Conservation (phyloP, 2,329 filamentous ascomycete genomes). For the Ophiostoma australiae region DNA sequence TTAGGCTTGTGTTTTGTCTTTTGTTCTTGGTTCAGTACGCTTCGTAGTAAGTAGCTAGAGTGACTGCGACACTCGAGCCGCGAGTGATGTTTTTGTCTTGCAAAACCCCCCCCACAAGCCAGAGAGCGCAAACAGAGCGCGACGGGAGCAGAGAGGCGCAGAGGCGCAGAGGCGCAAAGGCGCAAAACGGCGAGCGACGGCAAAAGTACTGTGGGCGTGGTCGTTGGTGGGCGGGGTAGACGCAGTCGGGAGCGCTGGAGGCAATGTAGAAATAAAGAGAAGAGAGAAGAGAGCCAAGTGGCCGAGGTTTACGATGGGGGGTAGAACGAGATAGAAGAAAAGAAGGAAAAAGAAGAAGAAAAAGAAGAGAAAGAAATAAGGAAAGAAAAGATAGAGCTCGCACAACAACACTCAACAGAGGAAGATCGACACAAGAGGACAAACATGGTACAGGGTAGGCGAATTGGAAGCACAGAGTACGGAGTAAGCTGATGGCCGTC, state of each 20-base stretch:
- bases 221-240: neutral
- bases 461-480: neutral
- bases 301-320: neutral
- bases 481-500: neutral
- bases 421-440: neutral
- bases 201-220: conserved; percentile 10
- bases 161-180: too few species aligned
- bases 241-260: neutral
- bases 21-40: too few species aligned
- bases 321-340: neutral
- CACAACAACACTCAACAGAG: neutral
- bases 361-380: neutral
- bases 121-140: too few species aligned
- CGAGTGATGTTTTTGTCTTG: neutral
- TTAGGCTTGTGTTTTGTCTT: too few species aligned
- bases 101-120: neutral
- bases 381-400: neutral
- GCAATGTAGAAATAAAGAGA: neutral
- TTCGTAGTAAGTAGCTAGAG: too few species aligned
- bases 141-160: too few species aligned
- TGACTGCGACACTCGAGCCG: neutral
- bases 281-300: neutral
- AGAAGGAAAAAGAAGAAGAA: neutral
- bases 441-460: neutral
- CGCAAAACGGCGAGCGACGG: neutral